phyloP scores from a whole-genome alignment of 352 stramenopile species.

The Pythium coloratum region DNA sequence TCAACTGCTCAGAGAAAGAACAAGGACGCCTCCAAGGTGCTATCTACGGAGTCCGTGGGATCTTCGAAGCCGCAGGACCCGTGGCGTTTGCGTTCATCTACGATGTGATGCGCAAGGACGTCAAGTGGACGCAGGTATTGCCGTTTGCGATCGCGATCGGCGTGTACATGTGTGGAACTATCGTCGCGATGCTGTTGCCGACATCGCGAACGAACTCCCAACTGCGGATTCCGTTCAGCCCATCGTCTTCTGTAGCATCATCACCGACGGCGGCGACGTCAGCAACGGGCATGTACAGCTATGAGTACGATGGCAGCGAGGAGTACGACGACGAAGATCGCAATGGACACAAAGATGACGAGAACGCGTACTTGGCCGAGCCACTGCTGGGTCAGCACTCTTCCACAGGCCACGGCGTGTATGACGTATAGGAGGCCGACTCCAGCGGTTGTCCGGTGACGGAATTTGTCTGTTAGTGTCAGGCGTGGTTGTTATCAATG shows the following conservation, averaged over 20 bases:
- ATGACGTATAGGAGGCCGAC: constrained; percentile 11
- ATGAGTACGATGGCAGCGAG: constrained; percentile 22
- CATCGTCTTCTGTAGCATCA: constrained; percentile 41
- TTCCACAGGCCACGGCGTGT: constrained; percentile 1
- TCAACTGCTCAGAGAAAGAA: constrained; percentile 66
- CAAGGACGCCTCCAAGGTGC: constrained; percentile 75
- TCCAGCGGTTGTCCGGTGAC: no score
- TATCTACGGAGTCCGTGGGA: constrained; percentile 63
- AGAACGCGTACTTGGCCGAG: constrained; percentile 44
- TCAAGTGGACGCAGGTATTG: constrained; percentile 44
- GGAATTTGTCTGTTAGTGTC: background rate
- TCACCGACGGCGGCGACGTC: constrained; percentile 29
- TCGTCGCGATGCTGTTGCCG: constrained; percentile 48
- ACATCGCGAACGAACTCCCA: constrained; percentile 17
- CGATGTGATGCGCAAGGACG: constrained; percentile 44
- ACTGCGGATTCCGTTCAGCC: constrained; percentile 43
- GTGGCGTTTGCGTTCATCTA: constrained; percentile 64
- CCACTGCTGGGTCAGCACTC: constrained; percentile 37
- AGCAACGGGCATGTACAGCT: constrained; percentile 12
- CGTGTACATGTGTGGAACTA: constrained; percentile 49
- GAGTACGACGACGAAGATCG: constrained; percentile 42
- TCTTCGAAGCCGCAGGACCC: constrained; percentile 62
- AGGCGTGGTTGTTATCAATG: no score
- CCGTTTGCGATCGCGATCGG: constrained; percentile 60
- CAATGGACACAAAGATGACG: constrained; percentile 28